A percentile compares a stretch with the other conserved stretches of the same genome.
Evolutionary conservation across 2,329 filamentous ascomycete species (phyloP).

Genomic region (Zymoseptoria passerinii): DNA sequence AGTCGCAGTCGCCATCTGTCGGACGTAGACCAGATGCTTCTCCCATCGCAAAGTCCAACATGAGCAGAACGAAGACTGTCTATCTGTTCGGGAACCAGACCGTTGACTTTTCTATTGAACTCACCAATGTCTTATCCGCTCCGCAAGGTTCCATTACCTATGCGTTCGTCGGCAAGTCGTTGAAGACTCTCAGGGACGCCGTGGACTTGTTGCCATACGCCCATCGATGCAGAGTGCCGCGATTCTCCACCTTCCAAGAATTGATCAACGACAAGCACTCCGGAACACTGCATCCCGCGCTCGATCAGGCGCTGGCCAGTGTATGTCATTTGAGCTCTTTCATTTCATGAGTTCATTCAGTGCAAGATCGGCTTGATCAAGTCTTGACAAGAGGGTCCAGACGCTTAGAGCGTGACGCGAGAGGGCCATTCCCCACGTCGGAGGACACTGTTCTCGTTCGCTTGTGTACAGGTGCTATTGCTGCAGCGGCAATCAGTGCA

Average conservation of each 20-base stretch:
- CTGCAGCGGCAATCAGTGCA: conserved; percentile 17
- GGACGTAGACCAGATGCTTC: too few relatives aligned
- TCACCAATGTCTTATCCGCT: conserved; percentile 9
- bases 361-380: neutral
- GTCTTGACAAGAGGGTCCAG: neutral
- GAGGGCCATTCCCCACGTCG: conserved; percentile 10
- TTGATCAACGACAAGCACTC: conserved; percentile 8
- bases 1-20: too few relatives aligned
- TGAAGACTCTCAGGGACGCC: conserved; percentile 8
- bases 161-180: conserved; percentile 13
- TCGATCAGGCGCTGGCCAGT: conserved; percentile 15
- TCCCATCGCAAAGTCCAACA: too few relatives aligned
- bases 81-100: conserved; percentile 21
- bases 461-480: conserved; percentile 18
- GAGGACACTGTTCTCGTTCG: conserved; percentile 11
- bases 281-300: conserved; percentile 13
- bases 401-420: conserved; percentile 6
- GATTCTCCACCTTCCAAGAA: conserved; percentile 6
- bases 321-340: conserved; percentile 16
- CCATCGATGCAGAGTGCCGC: neutral
- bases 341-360: conserved; percentile 6
- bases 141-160: conserved; percentile 9
- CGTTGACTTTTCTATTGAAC: conserved; percentile 11
- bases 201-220: conserved; percentile 6
- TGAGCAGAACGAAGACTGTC: too few relatives aligned